Evolutionary conservation across 192 early-diverging fungal species (phyloP), one percentile per base, ranked within the genome.

Genomic region (Mortierella claussenii): DNA sequence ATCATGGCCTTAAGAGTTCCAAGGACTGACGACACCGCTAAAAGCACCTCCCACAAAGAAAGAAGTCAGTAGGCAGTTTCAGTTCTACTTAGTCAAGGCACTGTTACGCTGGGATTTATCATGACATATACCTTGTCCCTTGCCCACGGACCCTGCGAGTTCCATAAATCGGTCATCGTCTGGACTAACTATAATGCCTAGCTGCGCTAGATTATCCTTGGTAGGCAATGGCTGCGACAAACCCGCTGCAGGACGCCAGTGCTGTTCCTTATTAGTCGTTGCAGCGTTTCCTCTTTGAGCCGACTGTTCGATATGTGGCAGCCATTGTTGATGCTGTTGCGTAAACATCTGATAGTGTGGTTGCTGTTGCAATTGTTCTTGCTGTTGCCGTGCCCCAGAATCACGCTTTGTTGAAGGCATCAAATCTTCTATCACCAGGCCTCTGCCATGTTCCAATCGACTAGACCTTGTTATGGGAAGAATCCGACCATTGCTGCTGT

Each of bases 1-100:
- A 75, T 65, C 63, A 65, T 75, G 2, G 56, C 70, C 15, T 75
- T 75, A 23, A 75, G 30, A 0, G 63, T 75, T 42, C 57, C 62
- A 26, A 75, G 27, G 2, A 75, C 50, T 6, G 70, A 65, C 1
- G 50, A 34, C 3, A 75, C 70, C 10, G 70, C 70, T 75, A 55
- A 40, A 10, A 40, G 37, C 37, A 40, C 7, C 37, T 40, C 37
- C 13, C 18, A 23, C 27, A 20, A 42, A 18, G 49, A 24, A 37
- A 49, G 4, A 36, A 58, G 10, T 56, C 21, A 17, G 31, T 5
- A 32, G 43, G 7, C 17, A 24, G n/a, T n/a, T n/a, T n/a, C n/a
- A n/a, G n/a, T n/a, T n/a, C n/a, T n/a, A n/a, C n/a, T n/a, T n/a
- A n/a, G n/a, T n/a, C n/a, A n/a, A n/a, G n/a, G n/a, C n/a, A n/a